Evolutionary conservation across 1,139 yeast genomes (phyloP).

Genomic region (Scheffersomyces stambukii): DNA sequence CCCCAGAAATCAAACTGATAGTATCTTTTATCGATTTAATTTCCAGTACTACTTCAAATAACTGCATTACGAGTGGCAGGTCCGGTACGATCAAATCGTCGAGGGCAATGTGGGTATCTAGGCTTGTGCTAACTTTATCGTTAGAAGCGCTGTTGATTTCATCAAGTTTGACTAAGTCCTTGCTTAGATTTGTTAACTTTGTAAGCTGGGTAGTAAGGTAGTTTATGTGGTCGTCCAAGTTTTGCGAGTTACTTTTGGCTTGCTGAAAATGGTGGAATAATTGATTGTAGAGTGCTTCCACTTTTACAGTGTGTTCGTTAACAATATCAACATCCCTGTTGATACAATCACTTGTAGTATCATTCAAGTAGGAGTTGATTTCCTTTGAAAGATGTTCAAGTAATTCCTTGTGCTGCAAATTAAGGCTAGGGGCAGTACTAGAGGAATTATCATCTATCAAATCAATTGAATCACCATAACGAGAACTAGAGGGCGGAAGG

Average conservation of each 20-base stretch:
- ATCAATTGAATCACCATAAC: no score
- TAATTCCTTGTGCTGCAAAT: constrained; percentile 5
- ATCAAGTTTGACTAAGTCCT: constrained; percentile 20
- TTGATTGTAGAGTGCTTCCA: constrained; percentile 29
- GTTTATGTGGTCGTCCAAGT: constrained; percentile 28
- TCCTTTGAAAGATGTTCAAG: constrained; percentile 17
- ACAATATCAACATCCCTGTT: constrained; percentile 12
- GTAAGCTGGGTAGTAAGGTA: constrained; percentile 30
- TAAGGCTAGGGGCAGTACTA: constrained; percentile 2
- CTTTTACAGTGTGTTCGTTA: constrained; percentile 18
- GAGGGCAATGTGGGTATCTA: constrained; percentile 15
- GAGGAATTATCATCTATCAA: no score
- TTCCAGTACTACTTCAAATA: constrained; percentile 64
- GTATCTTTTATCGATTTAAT: constrained; percentile 71
- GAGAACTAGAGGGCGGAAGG: no score
- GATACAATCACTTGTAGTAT: constrained; percentile 9
- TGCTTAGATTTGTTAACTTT: constrained; percentile 23
- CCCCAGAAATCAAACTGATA: constrained; percentile 51
- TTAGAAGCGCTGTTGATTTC: constrained; percentile 18
- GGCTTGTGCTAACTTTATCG: constrained; percentile 16
- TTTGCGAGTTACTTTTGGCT: constrained; percentile 33
- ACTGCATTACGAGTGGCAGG: constrained; percentile 37
- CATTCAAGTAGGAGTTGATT: constrained; percentile 19
- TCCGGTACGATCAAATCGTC: constrained; percentile 41
- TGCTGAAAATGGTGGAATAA: constrained; percentile 34